These are phyloP conservation scores for Lipomyces spencermartinsiae DNA, from an alignment of 805 yeast species.

Conservation along the genomic window DNA sequence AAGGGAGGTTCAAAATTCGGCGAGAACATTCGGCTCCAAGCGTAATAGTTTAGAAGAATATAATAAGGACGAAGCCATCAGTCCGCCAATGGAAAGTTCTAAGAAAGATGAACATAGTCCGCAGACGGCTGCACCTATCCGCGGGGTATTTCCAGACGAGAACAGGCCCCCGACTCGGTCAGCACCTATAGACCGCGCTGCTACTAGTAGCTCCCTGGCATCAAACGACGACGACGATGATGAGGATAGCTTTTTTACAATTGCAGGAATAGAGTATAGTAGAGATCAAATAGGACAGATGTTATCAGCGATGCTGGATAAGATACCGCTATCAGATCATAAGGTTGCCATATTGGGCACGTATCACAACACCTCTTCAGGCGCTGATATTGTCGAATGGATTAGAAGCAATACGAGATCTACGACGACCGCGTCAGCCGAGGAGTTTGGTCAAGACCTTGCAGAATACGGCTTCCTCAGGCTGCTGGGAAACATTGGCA, in stretches of 20 bases:
- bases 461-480: conserved; percentile 47
- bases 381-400: conserved; percentile 67
- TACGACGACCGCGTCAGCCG: conserved; percentile 62
- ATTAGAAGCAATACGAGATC: conserved; percentile 56
- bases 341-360: conserved; percentile 74
- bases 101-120: neutral
- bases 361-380: conserved; percentile 66
- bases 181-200: neutral
- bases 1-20: conserved; percentile 50
- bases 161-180: neutral
- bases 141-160: neutral
- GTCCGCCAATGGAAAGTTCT: neutral
- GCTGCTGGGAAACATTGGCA: conserved; percentile 28
- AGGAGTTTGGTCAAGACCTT: conserved; percentile 74
- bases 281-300: conserved; percentile 53
- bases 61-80: neutral
- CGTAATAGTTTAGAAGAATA: neutral
- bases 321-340: conserved; percentile 60
- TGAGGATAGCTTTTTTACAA: conserved; percentile 25
- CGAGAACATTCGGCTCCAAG: neutral
- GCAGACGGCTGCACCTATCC: neutral
- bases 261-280: conserved; percentile 46
- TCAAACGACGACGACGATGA: conserved; percentile 26
- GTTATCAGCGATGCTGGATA: conserved; percentile 52
- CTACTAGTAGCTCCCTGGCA: neutral